Conservation (phyloP, 2,329 filamentous ascomycete genomes). For the Tolypocladium album region DNA sequence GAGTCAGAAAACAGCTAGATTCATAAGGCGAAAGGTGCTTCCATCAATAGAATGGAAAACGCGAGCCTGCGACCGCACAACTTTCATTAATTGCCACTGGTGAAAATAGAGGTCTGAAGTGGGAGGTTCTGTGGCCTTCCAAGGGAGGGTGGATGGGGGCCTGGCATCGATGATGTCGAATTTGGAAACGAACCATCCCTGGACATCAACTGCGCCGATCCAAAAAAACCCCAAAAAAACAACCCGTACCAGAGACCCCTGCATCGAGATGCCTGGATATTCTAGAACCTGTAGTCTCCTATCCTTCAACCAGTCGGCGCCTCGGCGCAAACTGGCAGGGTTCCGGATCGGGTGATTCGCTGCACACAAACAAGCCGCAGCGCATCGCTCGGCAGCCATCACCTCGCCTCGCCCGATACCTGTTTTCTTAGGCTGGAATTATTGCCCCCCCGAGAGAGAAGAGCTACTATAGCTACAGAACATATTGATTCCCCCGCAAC, state of each 20-base stretch:
- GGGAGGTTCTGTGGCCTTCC: background rate
- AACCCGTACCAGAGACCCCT: background rate
- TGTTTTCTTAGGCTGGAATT: conserved; percentile 2
- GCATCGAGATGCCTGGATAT: background rate
- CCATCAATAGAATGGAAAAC: background rate
- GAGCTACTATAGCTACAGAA: background rate
- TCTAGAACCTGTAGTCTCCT: background rate
- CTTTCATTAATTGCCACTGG: background rate
- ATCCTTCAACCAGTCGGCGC: background rate
- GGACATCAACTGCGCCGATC: background rate
- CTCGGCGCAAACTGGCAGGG: background rate
- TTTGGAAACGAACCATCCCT: background rate
- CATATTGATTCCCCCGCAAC: background rate
- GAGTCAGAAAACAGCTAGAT: background rate
- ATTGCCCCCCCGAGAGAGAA: too few relatives aligned
- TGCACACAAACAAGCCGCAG: background rate
- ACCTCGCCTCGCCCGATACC: background rate
- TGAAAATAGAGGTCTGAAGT: background rate
- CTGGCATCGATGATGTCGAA: background rate
- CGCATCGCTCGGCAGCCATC: background rate
- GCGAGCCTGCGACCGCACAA: background rate
- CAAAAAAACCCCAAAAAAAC: too few relatives aligned
- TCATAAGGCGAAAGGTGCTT: background rate
- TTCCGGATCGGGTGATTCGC: background rate
- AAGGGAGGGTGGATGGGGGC: background rate